Conservation (phyloP, 2,329 filamentous ascomycete species). For the Biscogniauxia mediterranea region DNA sequence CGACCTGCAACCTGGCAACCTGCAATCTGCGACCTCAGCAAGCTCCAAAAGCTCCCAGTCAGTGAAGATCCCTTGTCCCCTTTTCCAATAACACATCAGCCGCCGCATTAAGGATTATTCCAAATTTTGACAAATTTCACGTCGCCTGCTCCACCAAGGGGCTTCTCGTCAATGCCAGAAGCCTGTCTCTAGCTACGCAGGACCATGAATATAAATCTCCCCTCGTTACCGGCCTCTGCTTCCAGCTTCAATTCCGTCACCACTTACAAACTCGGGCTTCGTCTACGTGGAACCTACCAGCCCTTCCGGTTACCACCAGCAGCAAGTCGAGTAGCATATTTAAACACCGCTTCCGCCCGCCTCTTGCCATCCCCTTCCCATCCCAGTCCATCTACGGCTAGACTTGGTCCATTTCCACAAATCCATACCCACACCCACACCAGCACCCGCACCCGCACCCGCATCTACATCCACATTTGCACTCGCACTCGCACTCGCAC, state of each 20-base stretch:
- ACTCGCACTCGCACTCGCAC: constrained; percentile 8
- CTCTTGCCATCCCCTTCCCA: background rate
- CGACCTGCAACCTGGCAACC: background rate
- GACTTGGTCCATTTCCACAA: too few species aligned
- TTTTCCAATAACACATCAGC: background rate
- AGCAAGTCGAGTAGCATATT: constrained; percentile 7
- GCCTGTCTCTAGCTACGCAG: constrained; percentile 8
- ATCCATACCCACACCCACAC: background rate
- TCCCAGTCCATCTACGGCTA: background rate
- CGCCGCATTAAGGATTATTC: constrained; percentile 11
- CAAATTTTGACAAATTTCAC: constrained; percentile 21
- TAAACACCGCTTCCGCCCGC: constrained; percentile 16
- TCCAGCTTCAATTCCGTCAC: constrained; percentile 5
- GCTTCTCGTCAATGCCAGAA: constrained; percentile 4
- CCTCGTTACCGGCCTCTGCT: constrained; percentile 2
- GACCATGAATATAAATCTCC: constrained; percentile 12
- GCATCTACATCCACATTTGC: background rate
- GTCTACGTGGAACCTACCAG: constrained; percentile 3
- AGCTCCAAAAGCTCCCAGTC: too few species aligned
- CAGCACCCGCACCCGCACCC: constrained; percentile 4
- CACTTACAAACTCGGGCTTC: constrained; percentile 7
- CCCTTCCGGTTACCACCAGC: background rate
- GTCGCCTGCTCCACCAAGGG: constrained; percentile 8
- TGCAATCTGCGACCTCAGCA: background rate
- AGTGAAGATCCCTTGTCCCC: background rate